Conservation (phyloP, 2,329 filamentous ascomycete genomes). For the Escovopsis sp. region DNA sequence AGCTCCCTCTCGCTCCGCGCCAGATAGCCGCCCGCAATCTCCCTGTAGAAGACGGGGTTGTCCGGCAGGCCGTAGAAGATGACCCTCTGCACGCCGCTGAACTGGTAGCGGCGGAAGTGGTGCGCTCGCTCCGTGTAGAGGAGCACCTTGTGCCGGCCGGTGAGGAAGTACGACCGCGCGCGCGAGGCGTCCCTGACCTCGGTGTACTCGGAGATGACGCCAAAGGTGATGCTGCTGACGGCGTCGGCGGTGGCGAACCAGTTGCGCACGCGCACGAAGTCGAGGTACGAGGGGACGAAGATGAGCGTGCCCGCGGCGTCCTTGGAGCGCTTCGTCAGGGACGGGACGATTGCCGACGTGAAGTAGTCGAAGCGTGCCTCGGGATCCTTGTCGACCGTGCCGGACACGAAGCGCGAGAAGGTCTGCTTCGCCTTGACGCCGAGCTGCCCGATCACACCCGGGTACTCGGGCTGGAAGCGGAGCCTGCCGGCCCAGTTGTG, state of each 20-base stretch:
- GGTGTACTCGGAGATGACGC: constrained; percentile 79
- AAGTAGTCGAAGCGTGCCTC: constrained; percentile 89
- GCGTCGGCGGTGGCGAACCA: constrained; percentile 61
- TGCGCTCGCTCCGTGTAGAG: constrained; percentile 94
- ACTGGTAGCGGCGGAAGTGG: constrained; percentile 79
- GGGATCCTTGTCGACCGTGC: constrained; percentile 59
- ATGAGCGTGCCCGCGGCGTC: constrained; percentile 59
- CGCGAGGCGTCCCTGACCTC: constrained; percentile 64
- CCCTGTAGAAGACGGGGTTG: constrained; percentile 68
- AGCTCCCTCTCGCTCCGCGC: constrained; percentile 42
- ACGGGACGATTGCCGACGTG: constrained; percentile 63
- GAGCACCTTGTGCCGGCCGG: constrained; percentile 65
- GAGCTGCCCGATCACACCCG: constrained; percentile 59
- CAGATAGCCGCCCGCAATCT: constrained; percentile 57
- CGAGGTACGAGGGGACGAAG: constrained; percentile 86
- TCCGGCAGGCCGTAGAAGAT: constrained; percentile 85
- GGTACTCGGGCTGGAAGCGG: constrained; percentile 55
- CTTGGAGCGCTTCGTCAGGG: constrained; percentile 52
- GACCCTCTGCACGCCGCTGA: constrained; percentile 70
- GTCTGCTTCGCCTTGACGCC: constrained; percentile 65
- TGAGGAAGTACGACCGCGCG: constrained; percentile 75
- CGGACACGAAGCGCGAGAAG: constrained; percentile 71
- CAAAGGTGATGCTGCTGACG: constrained; percentile 44
- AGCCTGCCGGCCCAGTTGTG: constrained; percentile 69
- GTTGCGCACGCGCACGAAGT: constrained; percentile 88